Evolutionary conservation across 441 rosid genomes (phyloP), one percentile per base, ranked within the genome.

Genomic region (Populus tomentosa): DNA sequence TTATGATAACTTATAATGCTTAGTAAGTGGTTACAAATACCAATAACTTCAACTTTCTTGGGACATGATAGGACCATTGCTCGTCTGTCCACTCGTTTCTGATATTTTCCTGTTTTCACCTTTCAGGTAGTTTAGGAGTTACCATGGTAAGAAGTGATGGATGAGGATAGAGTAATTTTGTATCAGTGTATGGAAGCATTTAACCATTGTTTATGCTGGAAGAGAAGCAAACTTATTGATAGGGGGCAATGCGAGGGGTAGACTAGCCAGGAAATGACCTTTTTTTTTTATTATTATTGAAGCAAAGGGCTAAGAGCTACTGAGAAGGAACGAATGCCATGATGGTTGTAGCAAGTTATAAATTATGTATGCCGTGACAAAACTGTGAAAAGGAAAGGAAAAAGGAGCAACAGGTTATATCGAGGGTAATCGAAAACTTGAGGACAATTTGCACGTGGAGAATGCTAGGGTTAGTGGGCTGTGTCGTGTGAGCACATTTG

Each of bases 41-140:
- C 56, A 46, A 46, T 13, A 14, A 3, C 16, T 14, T 46, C 56
- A 46, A 35, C 59, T 16, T 50, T 50, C 59, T 50, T 50, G 59
- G 59, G 59, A 50, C n/a, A 50, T 14, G 2, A 53, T 53, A 53
- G 59, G n/a, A 2, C 61, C n/a, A 53, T 53, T 53, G n/a, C 61
- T 53, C 6, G 2, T 53, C 6, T 53, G n/a, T 10, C 42, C 20
- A 32, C 30, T 61, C 28, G 62, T 61, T 33, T 18, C 40, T 24
- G 36, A 75, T 64, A 56, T 36, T 38, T 71, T 50, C n/a, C 38
- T 40, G 9, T 11, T 11, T 53, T n/a, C 7, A 3, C 74, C 63
- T 80, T 42, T 74, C 79, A 71, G 73, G 18, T 14, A 61, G 23
- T 67, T 81, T 20, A 59, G 56, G 75, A 75, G 32, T 72, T 24